Conservation (phyloP, 75 land plant genomes). For the Selaginella moellendorffii region DNA sequence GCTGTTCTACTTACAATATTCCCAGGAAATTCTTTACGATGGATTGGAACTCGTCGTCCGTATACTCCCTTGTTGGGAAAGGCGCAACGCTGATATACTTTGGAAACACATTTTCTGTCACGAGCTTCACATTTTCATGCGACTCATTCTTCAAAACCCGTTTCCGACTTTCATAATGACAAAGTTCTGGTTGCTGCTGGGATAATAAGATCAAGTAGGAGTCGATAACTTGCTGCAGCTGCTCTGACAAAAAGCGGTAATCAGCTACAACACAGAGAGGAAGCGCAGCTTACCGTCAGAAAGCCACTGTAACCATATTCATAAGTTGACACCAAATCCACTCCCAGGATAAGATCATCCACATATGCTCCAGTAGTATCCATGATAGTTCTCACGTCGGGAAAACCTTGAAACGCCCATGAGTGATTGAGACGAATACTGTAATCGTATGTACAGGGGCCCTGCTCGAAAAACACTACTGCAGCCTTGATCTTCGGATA, state of each 20-base stretch:
- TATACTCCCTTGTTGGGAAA: slow-evolving; percentile 68
- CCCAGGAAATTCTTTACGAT: slow-evolving; percentile 63
- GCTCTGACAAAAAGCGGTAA: slow-evolving; percentile 2
- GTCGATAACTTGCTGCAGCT: slow-evolving; percentile 68
- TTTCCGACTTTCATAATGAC: background rate
- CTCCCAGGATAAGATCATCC: slow-evolving; percentile 57
- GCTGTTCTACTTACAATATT: slow-evolving; percentile 37
- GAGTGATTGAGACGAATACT: slow-evolving; percentile 73
- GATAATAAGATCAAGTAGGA: slow-evolving; percentile 50
- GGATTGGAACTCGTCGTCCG: slow-evolving; percentile 69
- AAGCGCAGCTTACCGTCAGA: slow-evolving; percentile 39
- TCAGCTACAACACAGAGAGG: background rate
- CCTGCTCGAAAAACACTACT: slow-evolving; percentile 58
- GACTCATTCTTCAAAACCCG: background rate
- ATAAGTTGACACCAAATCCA: slow-evolving; percentile 30
- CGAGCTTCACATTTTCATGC: no score
- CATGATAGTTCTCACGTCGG: slow-evolving; percentile 61
- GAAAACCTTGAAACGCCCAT: slow-evolving; percentile 79
- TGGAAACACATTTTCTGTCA: slow-evolving; percentile 39
- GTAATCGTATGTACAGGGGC: slow-evolving; percentile 52
- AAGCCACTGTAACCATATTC: slow-evolving; percentile 76
- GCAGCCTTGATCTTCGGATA: slow-evolving; percentile 67
- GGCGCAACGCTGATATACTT: slow-evolving; percentile 47
- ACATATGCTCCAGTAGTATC: slow-evolving; percentile 58
- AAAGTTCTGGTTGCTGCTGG: slow-evolving; percentile 23